Base-by-base conservation (phyloP, 352 stramenopile species). In the Thalassiosira livingstoniorum region DNA sequence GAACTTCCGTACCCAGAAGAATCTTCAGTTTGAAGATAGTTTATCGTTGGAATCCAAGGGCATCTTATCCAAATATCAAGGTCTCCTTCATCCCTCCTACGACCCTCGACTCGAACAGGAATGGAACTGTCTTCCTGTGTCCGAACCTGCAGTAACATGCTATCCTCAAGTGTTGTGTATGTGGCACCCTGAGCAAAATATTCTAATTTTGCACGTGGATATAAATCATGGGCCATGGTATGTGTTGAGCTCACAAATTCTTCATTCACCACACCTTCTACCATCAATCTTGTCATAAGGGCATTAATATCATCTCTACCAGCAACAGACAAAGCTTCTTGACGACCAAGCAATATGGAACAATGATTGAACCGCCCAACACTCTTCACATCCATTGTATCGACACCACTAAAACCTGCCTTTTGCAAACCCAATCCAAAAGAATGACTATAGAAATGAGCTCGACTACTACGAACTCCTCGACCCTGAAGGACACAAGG, bases 1-100 rank as follows among this genome's bases (percentile, higher is more conserved):
- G 55, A 23, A 64, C 23, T 39, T 34, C 66, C 75, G 35, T 76
- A 76, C n/a, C 29, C 23, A 13, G 15, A 31, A 54, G 31, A 23
- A 53, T 82, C 75, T 51, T 82, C 61, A n/a, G 51, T 73, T 37
- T 67, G 32, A 10, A 78, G 18, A 47, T 61, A 70, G 29, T 70
- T 68, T 21, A 70, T 78, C 18, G 54, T 27, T 25, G 69, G 69
- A 23, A 25, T 39, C 69, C 69, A 78, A 29, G 51, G 47, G 10
- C 58, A 13, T 47, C 70, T 35, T 32, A 43, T n/a, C n/a, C n/a
- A n/a, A 27, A 35, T 29, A 42, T 62, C 32, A 43, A 25, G 39
- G 31, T 60, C 53, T 42, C 15, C 3, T 25, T n/a, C 47, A n/a
- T 25, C 18, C 21, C 31, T n/a, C n/a, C n/a, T 2, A n/a, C 66